These are phyloP conservation scores for Tulasnella sp. DNA, from an alignment of 768 basidiomycete genomes.

Conservation along the genomic window DNA sequence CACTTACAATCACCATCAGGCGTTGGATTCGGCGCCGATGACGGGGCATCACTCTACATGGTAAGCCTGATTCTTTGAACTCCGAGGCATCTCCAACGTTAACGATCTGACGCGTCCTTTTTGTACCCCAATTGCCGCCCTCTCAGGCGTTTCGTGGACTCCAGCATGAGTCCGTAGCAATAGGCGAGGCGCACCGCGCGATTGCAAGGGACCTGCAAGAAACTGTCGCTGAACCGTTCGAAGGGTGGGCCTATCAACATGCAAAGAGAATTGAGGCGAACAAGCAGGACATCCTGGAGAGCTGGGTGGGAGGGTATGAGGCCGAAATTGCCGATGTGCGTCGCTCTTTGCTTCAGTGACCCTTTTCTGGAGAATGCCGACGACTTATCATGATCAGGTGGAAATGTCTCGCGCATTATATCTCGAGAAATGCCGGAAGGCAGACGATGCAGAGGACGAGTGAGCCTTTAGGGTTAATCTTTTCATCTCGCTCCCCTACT, in stretches of 20 bases:
- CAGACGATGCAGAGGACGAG: slow-evolving; percentile 94
- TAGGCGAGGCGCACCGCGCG: slow-evolving; percentile 64
- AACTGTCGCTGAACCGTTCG: slow-evolving; percentile 71
- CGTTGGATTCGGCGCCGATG: slow-evolving; percentile 64
- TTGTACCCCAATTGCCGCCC: slow-evolving; percentile 77
- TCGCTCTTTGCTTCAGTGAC: neutral
- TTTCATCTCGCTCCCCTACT: neutral
- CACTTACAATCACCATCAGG: slow-evolving; percentile 28
- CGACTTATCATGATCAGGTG: slow-evolving; percentile 28
- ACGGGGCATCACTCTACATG: slow-evolving; percentile 72
- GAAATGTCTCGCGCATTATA: slow-evolving; percentile 68
- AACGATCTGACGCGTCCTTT: slow-evolving; percentile 43
- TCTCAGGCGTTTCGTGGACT: slow-evolving; percentile 68
- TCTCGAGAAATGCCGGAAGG: slow-evolving; percentile 62
- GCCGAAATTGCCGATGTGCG: slow-evolving; percentile 52
- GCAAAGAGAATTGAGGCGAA: slow-evolving; percentile 55
- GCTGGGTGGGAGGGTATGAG: slow-evolving; percentile 63
- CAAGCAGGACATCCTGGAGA: slow-evolving; percentile 47
- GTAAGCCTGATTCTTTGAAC: neutral
- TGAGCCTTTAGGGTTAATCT: slow-evolving; percentile 33
- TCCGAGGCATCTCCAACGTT: neutral
- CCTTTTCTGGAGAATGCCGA: no score
- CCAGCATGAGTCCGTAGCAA: slow-evolving; percentile 55
- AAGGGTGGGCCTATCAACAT: slow-evolving; percentile 66
- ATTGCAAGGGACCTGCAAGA: slow-evolving; percentile 66